Percentiles rank a stretch among this genome's conserved stretches.
Evolutionary conservation across 495 filamentous ascomycete species (phyloP).

Genomic region (Neurospora terricola): DNA sequence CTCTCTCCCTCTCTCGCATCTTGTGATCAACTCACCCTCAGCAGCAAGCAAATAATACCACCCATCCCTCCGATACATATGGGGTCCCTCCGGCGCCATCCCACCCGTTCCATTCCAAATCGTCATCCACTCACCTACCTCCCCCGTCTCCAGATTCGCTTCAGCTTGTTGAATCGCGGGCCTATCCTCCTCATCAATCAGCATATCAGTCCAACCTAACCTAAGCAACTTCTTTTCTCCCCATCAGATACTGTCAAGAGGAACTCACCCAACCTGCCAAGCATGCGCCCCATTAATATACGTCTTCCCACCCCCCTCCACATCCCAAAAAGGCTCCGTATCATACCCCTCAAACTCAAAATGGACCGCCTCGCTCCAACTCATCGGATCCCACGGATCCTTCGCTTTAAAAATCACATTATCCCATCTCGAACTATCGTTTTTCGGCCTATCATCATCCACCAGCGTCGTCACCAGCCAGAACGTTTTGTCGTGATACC

Average conservation of each 20-base stretch:
- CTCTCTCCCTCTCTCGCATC: background rate
- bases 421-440: slow-evolving; percentile 30
- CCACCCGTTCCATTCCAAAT: slow-evolving; percentile 38
- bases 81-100: slow-evolving; percentile 50
- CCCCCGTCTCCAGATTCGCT: slow-evolving; percentile 27
- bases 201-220: background rate
- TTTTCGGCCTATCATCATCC: slow-evolving; percentile 25
- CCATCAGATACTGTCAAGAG: background rate
- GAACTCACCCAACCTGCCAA: slow-evolving; percentile 29
- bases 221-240: background rate
- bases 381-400: slow-evolving; percentile 21
- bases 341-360: slow-evolving; percentile 36
- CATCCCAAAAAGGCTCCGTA: slow-evolving; percentile 40
- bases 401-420: slow-evolving; percentile 34
- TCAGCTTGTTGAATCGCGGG: slow-evolving; percentile 30
- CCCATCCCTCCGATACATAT: slow-evolving; percentile 50
- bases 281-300: slow-evolving; percentile 38
- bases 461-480: slow-evolving; percentile 35
- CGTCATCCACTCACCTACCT: slow-evolving; percentile 24
- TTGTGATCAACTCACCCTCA: slow-evolving; percentile 34
- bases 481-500: slow-evolving; percentile 28
- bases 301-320: slow-evolving; percentile 27
- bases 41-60: slow-evolving; percentile 58
- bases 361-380: slow-evolving; percentile 27
- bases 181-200: slow-evolving; percentile 8